Evolutionary conservation across 768 basidiomycete species (phyloP).

Genomic region (Trametes elegans): DNA sequence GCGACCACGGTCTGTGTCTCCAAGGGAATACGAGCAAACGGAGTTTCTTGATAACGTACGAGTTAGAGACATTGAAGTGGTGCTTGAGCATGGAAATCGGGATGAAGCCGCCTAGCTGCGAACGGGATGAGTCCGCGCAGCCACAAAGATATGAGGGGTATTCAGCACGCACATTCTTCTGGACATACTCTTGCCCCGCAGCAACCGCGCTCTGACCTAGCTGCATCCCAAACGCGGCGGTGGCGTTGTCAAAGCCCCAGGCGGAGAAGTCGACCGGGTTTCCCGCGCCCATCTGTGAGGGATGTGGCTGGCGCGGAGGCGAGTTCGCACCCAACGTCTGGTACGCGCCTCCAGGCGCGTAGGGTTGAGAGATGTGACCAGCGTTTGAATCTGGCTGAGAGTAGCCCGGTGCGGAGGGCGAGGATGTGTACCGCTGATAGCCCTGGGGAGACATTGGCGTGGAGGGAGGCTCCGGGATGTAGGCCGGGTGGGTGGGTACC

Average conservation of each 20-base stretch:
- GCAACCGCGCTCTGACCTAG: conserved; percentile 88
- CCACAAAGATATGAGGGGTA: neutral
- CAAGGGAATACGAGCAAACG: conserved; percentile 92
- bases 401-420: conserved; percentile 43
- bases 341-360: conserved; percentile 25
- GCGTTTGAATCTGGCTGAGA: conserved; percentile 28
- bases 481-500: conserved; percentile 83
- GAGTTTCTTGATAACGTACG: conserved; percentile 90
- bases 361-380: conserved; percentile 14
- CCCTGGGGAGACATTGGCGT: conserved; percentile 73
- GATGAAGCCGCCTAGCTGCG: conserved; percentile 76
- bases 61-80: conserved; percentile 95
- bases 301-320: conserved; percentile 32
- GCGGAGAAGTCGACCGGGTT: conserved; percentile 54
- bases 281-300: conserved; percentile 36
- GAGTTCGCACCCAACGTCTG: conserved; percentile 27
- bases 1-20: conserved; percentile 85
- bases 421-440: conserved; percentile 70
- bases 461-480: conserved; percentile 79
- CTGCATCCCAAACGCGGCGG: conserved; percentile 95
- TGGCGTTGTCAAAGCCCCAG: conserved; percentile 90
- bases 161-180: conserved; percentile 72
- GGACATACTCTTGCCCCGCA: conserved; percentile 94
- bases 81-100: conserved; percentile 79
- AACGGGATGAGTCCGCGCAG: conserved; percentile 10